Conservation (phyloP, 2,329 filamentous ascomycete species). For the Curvularia eragrostidis region DNA sequence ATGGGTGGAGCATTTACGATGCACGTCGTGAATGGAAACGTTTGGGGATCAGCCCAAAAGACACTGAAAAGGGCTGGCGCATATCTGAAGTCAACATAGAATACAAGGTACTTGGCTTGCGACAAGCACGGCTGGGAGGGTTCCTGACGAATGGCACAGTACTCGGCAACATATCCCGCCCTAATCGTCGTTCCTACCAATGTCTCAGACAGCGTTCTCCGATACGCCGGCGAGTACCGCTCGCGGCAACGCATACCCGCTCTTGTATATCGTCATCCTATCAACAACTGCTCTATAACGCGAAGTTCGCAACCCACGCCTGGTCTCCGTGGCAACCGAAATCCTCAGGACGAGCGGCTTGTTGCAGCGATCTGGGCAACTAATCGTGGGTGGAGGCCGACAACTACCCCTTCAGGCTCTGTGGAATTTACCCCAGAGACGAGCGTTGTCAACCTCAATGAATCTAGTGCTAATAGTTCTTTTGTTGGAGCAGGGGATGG, state of each 20-base stretch:
- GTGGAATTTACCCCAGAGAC: slow-evolving; percentile 41
- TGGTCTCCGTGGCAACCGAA: slow-evolving; percentile 84
- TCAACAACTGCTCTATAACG: slow-evolving; percentile 97
- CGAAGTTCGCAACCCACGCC: slow-evolving; percentile 91
- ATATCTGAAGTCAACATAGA: slow-evolving; percentile 89
- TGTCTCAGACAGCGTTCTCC: slow-evolving; percentile 96
- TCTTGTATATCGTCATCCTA: slow-evolving; percentile 90
- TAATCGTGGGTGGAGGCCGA: slow-evolving; percentile 46
- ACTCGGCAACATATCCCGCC: slow-evolving; percentile 91
- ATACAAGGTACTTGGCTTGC: slow-evolving; percentile 63
- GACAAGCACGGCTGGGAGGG: neutral
- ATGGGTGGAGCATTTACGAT: slow-evolving; percentile 87
- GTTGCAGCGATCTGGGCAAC: slow-evolving; percentile 91
- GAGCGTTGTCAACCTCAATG: slow-evolving; percentile 43
- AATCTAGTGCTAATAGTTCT: slow-evolving; percentile 44
- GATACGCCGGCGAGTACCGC: slow-evolving; percentile 88
- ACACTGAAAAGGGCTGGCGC: slow-evolving; percentile 82
- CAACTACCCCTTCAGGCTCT: slow-evolving; percentile 35
- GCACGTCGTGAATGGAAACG: slow-evolving; percentile 83
- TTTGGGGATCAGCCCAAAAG: slow-evolving; percentile 84
- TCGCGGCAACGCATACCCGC: slow-evolving; percentile 88
- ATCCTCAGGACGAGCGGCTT: slow-evolving; percentile 93
- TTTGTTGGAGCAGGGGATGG: slow-evolving; percentile 42
- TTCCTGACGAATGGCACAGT: slow-evolving; percentile 53
- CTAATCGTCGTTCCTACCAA: slow-evolving; percentile 82